Percentiles rank a stretch among this genome's conserved stretches.
Conservation (phyloP, 2,329 filamentous ascomycete genomes). For the Phoma sp. region DNA sequence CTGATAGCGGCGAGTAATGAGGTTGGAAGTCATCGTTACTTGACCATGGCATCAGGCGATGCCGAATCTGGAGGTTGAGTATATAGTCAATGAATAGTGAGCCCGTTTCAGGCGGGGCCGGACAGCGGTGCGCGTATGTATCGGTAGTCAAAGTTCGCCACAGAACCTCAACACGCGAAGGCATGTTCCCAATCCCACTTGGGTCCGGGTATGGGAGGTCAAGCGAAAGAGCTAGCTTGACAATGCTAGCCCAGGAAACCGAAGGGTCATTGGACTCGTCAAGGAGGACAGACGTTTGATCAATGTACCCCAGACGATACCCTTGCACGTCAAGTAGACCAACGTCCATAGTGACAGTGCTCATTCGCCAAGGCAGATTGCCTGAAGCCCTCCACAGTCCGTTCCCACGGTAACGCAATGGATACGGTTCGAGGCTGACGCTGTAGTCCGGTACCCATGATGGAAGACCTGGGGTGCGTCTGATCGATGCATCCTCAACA, state of each 20-base stretch:
- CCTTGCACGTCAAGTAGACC: slow-evolving; percentile 32
- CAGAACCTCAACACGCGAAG: slow-evolving; percentile 31
- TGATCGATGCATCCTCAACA: slow-evolving; percentile 30
- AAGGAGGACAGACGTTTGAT: slow-evolving; percentile 21
- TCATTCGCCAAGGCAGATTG: slow-evolving; percentile 19
- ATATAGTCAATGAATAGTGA: slow-evolving; percentile 38
- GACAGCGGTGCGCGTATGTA: slow-evolving; percentile 30
- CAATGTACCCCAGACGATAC: slow-evolving; percentile 24
- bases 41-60: slow-evolving; percentile 38
- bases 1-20: slow-evolving; percentile 33
- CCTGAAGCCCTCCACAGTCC: slow-evolving; percentile 27
- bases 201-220: slow-evolving; percentile 26
- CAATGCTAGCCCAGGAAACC: slow-evolving; percentile 32
- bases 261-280: slow-evolving; percentile 28
- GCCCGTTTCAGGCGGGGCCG: slow-evolving; percentile 25
- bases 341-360: slow-evolving; percentile 18
- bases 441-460: slow-evolving; percentile 40
- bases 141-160: slow-evolving; percentile 37
- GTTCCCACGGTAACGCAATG: slow-evolving; percentile 30
- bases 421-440: slow-evolving; percentile 32
- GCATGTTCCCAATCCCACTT: slow-evolving; percentile 1
- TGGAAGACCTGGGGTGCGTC: slow-evolving; percentile 24
- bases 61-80: slow-evolving; percentile 36
- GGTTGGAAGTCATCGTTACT: slow-evolving; percentile 36
- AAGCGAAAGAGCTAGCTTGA: slow-evolving; percentile 29